Base-by-base conservation (phyloP, 2,329 filamentous ascomycete genomes). In the Exophiala lecanii-corni region DNA sequence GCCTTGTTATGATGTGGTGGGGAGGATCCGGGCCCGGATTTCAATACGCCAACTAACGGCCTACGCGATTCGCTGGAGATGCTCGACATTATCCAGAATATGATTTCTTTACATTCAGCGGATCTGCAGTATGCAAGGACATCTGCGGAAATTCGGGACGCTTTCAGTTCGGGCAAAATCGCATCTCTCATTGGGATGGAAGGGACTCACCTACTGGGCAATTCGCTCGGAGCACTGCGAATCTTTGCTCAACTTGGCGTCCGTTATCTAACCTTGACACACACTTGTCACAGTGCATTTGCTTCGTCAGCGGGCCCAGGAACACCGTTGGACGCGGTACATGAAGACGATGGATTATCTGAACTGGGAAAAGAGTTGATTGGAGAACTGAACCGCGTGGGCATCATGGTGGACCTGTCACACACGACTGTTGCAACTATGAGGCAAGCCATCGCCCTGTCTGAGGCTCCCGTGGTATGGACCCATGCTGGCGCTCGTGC, bases 1-100 rank as follows among this genome's bases (percentile, higher is more conserved):
- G 28, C 78, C 78, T 0, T 96, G 89, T 58, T 87, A 88, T 0
- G 62, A 64, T 79, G 89, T 56, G 78, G 76, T 37, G 73, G 75
- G 3, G 28, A 33, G n/a, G 43, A 45, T 32, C 34, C 47, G 2
- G 47, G 42, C 13, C 10, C 32, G 2, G 43, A 41, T 30, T 47
- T 47, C 44, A 38, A 39, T 39, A 46, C 31, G 5, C 43, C 43
- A 5, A 46, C 43, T 9, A 41, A 46, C 38, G 30, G 35, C 32
- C 17, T 49, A n/a, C 37, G 46, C 34, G 46, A 49, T 20, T n/a
- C 46, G 33, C 16, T 49, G 20, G 46, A 49, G 26, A 39, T 49
- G 26, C 38, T 49, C 20, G 46, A 49, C 25, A 19, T 49, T 9
- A 49, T 49, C 26, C 33, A 49, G 18, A 49, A 49, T 33, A 49